These are phyloP conservation scores for Pythium phragmiticola DNA, from an alignment of 352 stramenopile genomes.

Conservation along the genomic window DNA sequence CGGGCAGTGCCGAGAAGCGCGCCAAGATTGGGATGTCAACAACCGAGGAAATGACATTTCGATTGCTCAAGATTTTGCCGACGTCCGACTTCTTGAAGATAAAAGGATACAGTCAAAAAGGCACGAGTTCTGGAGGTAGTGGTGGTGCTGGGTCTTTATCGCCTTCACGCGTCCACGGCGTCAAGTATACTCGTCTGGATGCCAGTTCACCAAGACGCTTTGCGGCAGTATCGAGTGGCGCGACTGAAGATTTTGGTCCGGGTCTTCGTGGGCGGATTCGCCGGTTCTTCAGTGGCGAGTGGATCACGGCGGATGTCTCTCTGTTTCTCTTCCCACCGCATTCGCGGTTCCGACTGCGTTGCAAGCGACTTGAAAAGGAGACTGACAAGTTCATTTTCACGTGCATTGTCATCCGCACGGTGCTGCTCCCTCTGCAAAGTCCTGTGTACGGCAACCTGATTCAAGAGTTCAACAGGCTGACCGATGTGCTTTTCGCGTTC, in stretches of 20 bases:
- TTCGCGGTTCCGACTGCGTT: slow-evolving; percentile 64
- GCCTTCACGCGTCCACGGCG: slow-evolving; percentile 21
- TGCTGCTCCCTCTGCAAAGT: slow-evolving; percentile 73
- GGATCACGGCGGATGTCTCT: slow-evolving; percentile 77
- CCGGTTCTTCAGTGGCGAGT: slow-evolving; percentile 62
- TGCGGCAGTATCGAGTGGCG: background rate
- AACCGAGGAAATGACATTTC: slow-evolving; percentile 58
- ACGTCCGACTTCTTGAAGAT: slow-evolving; percentile 69
- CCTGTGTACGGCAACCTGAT: slow-evolving; percentile 77
- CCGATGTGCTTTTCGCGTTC: slow-evolving; percentile 66
- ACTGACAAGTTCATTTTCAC: slow-evolving; percentile 86
- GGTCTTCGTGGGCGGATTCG: slow-evolving; percentile 32
- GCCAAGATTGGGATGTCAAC: slow-evolving; percentile 53
- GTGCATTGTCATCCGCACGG: slow-evolving; percentile 72
- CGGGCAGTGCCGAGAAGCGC: slow-evolving; percentile 57
- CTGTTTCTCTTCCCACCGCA: slow-evolving; percentile 76
- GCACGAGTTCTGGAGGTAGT: background rate
- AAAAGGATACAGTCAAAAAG: slow-evolving; percentile 45
- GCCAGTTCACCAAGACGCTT: background rate
- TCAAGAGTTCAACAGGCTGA: slow-evolving; percentile 77
- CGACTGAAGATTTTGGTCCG: slow-evolving; percentile 18
- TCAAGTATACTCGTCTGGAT: slow-evolving; percentile 30
- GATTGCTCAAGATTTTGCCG: slow-evolving; percentile 58
- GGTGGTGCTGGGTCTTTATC: slow-evolving; percentile 4
- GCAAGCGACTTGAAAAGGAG: slow-evolving; percentile 71